These are phyloP conservation scores for Albifimbria verrucaria DNA, from an alignment of 2,329 filamentous ascomycete species.

Conservation along the genomic window DNA sequence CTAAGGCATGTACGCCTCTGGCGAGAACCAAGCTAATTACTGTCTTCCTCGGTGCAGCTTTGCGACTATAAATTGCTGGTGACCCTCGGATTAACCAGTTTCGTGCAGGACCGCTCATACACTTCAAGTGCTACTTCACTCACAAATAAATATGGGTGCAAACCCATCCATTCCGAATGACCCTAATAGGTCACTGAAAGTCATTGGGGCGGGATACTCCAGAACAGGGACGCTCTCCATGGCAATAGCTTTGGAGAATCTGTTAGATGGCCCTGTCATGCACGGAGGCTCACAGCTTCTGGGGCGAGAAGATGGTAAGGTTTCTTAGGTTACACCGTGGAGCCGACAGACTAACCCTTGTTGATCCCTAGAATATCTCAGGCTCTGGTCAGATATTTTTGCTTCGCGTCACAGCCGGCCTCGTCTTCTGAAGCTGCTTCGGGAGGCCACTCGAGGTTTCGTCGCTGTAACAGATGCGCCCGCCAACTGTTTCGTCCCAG, in stretches of 20 bases:
- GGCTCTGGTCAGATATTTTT: conserved; percentile 22
- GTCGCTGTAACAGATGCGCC: conserved; percentile 44
- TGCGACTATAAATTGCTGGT: no score
- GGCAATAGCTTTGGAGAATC: conserved; percentile 41
- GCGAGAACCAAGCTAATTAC: no score
- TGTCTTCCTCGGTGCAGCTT: no score
- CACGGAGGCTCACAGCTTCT: conserved; percentile 43
- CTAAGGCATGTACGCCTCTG: no score
- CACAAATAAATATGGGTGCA: not conserved
- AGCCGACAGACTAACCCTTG: not conserved
- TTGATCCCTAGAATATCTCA: conserved; percentile 16
- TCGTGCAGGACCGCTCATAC: no score
- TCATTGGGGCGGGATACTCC: not conserved
- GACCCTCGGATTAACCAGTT: no score
- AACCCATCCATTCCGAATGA: not conserved
- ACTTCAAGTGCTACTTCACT: not conserved
- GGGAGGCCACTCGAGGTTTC: conserved; percentile 37
- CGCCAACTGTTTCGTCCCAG: conserved; percentile 35
- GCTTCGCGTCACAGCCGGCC: conserved; percentile 20
- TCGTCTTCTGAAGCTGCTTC: conserved; percentile 26
- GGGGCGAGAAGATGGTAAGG: conserved; percentile 29
- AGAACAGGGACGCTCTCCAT: conserved; percentile 47
- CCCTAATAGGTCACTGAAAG: not conserved
- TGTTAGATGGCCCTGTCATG: conserved; percentile 45
- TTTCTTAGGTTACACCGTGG: no score